Base-by-base conservation (phyloP, 129 eudicot species). In the Saussurea involucrata region DNA sequence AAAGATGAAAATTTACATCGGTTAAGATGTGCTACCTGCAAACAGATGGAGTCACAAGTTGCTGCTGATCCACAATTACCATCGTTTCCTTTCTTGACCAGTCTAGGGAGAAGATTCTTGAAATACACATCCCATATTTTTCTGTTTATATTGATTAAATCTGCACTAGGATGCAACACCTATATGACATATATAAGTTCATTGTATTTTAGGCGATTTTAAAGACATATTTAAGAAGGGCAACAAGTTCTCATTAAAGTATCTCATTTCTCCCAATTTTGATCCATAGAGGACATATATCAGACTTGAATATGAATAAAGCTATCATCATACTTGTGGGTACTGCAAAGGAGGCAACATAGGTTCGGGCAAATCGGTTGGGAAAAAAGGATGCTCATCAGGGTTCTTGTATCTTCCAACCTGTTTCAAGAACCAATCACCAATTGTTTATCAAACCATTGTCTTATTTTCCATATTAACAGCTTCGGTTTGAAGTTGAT, bases 351-450 rank as follows among this genome's bases (percentile, higher is more conserved):
- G 98, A 4, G 98, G 98, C 84, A 95, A 61, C 87, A 95, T 18
- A n/a, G 98, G 86, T 32, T 85, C 86, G 8, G 94, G 97, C 67
- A 95, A 83, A 60, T 83, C 88, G 34, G 86, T 79, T 22, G 96
- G 89, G 80, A 95, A 95, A 88, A 95, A 95, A 42, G 98, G 96
- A 85, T 95, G 97, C 76, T 95, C 98, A 64, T 95, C 98, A 3
- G 98, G 98, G 78, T 89, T 86, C 79, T 77, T 86, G 86, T 87
- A 95, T 83, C 98, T 83, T 73, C 98, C 98, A 24, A 87, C 96
- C 98, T 95, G 64, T 42, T 71, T 71, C 76, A 68, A 53, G 57
- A 69, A 73, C 42, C 61, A 78, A 49, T 76, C 29, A 81, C 66
- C 22, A 68, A 73, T 1, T 1, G 53, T 34, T 34, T 46, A 73